Evolutionary conservation across 78 protist species (phyloP), one percentile per base, ranked within the genome.

Genomic region (Dictyostelium brefeldianum): DNA sequence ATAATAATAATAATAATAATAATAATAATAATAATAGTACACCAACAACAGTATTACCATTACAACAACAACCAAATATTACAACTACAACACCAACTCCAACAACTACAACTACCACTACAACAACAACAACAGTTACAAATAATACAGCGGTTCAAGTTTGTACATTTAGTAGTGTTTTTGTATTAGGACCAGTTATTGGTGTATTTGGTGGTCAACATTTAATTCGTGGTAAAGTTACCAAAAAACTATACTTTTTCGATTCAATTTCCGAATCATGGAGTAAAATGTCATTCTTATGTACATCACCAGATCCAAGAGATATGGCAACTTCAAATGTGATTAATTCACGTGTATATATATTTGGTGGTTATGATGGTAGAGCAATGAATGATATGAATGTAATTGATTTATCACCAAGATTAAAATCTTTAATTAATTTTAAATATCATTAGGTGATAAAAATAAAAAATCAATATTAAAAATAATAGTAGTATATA

Each of bases 291-390:
- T 29, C 46, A 20, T 80, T 80, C 25, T 25, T 47, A 11, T 17
- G 36, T 22, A 59, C 36, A 11, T 43, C 57, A 5, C 89, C 90
- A 29, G 64, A 64, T 70, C 95, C 95, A 53, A 57, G 95, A 15
- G 95, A 91, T 57, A 83, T 83, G 84, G 89, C 90, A 25, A 69
- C 71, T n/a, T 64, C 95, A 31, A 81, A 91, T 25, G 87, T 91
- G 4, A 69, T 91, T 27, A 71, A 78, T 22, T 78, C 77, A 47
- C 25, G 80, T 29, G 85, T 91, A 56, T 91, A 91, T 67, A 31
- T 91, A n/a, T 83, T 91, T 77, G 91, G 90, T 47, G 95, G 95
- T 20, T 91, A 91, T 56, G 83, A 91, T 69, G 84, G 91, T 31
- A 41, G 83, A 25, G 91, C 95, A 50, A 91, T 91, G 91, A 80